phyloP scores from a whole-genome alignment of 345 rosid genomes.

The Aquilaria yunnanensis region DNA sequence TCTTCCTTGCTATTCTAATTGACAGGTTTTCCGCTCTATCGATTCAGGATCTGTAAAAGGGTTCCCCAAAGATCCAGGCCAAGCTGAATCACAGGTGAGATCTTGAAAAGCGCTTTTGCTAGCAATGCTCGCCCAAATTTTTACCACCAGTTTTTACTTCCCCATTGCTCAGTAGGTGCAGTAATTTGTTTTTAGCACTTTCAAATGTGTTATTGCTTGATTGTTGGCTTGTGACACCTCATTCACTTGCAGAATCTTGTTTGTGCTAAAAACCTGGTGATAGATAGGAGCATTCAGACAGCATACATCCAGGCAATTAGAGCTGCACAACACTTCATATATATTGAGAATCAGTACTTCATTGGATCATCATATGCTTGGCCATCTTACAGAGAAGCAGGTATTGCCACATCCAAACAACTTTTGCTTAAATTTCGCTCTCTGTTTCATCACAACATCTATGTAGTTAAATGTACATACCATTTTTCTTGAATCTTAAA shows the following conservation, averaged over 20 bases:
- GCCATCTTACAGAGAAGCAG: constrained; percentile 71
- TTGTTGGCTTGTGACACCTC: background rate
- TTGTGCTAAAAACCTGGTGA: constrained; percentile 71
- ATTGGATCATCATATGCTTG: constrained; percentile 76
- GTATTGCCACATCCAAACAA: constrained; percentile 19
- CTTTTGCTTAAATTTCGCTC: background rate
- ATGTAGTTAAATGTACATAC: too few species aligned
- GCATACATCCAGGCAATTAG: constrained; percentile 83
- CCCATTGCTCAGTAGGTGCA: background rate
- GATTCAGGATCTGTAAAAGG: constrained; percentile 83
- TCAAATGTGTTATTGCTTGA: background rate
- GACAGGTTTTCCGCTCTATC: constrained; percentile 57
- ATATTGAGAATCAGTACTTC: constrained; percentile 80
- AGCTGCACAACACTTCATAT: constrained; percentile 68
- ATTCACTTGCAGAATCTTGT: constrained; percentile 54
- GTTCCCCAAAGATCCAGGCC: constrained; percentile 54
- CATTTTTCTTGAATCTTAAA: too few species aligned
- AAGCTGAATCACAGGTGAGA: constrained; percentile 48
- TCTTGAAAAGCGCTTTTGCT: too few species aligned
- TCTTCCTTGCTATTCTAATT: background rate
- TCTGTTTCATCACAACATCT: too few species aligned
- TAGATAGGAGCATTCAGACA: constrained; percentile 76
- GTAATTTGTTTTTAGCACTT: background rate
- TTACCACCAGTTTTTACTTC: background rate
- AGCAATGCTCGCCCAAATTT: background rate